Evolutionary conservation across 345 rosid species (phyloP).

Genomic region (Populus alba): DNA sequence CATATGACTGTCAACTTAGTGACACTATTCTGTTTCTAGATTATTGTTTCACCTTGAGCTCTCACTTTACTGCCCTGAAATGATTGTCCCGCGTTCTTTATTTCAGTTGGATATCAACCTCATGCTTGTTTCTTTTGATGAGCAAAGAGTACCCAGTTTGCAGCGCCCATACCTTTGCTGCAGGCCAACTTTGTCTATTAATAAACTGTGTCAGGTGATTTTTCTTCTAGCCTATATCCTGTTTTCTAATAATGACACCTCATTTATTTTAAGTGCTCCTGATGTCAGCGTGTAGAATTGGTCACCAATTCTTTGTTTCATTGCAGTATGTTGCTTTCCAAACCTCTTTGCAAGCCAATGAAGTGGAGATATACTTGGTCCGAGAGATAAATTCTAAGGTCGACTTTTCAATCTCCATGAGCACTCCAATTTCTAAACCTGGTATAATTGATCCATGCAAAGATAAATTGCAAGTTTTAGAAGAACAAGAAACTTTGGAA

Average conservation of each 20-base stretch:
- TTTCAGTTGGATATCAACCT: conserved; percentile 68
- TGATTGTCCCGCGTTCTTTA: conserved; percentile 10
- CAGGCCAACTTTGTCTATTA: conserved; percentile 61
- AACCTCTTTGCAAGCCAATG: conserved; percentile 58
- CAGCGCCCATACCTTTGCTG: conserved; percentile 78
- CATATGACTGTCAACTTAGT: not conserved
- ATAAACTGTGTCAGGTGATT: conserved; percentile 79
- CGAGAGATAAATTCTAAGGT: conserved; percentile 31
- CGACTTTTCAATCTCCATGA: conserved; percentile 16
- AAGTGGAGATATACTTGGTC: conserved; percentile 61
- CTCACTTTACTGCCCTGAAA: conserved; percentile 9
- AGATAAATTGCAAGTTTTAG: conserved; percentile 37
- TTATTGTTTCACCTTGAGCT: not conserved
- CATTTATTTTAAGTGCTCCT: not conserved
- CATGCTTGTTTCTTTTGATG: conserved; percentile 71
- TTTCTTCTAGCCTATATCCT: conserved; percentile 18
- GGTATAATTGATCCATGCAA: conserved; percentile 22
- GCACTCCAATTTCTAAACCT: conserved; percentile 1
- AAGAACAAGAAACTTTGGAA: conserved; percentile 41
- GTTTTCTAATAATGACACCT: not conserved
- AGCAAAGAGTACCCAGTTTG: conserved; percentile 52
- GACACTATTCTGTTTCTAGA: conserved; percentile 9
- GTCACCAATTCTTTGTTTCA: conserved; percentile 11
- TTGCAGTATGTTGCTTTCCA: conserved; percentile 68
- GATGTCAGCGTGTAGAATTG: conserved; percentile 1